A percentile compares a stretch with the other conserved stretches of the same genome.
Conservation (phyloP, 169 alveolate genomes). For the Cryptosporidium sp. region DNA sequence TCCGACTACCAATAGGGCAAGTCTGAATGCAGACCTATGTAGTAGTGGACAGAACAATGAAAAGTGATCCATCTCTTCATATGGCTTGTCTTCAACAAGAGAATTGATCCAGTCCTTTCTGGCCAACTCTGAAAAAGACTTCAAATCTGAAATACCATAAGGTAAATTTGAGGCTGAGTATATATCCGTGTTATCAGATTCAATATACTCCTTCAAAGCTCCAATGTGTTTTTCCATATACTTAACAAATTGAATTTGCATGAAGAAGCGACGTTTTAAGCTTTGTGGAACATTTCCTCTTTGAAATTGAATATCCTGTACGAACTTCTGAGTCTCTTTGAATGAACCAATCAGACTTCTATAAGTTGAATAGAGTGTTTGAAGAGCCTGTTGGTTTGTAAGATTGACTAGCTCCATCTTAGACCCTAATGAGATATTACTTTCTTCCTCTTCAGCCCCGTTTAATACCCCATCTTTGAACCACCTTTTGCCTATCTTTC, state of each 20-base stretch:
- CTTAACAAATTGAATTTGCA: constrained; percentile 57
- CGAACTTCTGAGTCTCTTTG: constrained; percentile 56
- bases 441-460: constrained; percentile 36
- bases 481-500: not conserved
- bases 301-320: constrained; percentile 49
- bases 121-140: constrained; percentile 6
- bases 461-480: constrained; percentile 25
- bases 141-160: constrained; percentile 40
- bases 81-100: constrained; percentile 35
- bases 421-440: not conserved
- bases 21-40: constrained; percentile 70
- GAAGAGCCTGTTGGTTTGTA: constrained; percentile 69
- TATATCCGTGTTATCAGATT: constrained; percentile 47
- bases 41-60: constrained; percentile 55
- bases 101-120: constrained; percentile 45
- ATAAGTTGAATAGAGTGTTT: constrained; percentile 39
- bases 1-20: constrained; percentile 64
- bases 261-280: constrained; percentile 36
- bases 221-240: constrained; percentile 72
- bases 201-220: constrained; percentile 39
- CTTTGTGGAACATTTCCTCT: constrained; percentile 60
- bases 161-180: constrained; percentile 40
- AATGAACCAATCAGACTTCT: constrained; percentile 61
- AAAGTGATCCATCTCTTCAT: constrained; percentile 62
- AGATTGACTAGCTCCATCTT: constrained; percentile 46